These are phyloP conservation scores for Phytophthora chlamydospora DNA, from an alignment of 352 stramenopile genomes.

Conservation along the genomic window DNA sequence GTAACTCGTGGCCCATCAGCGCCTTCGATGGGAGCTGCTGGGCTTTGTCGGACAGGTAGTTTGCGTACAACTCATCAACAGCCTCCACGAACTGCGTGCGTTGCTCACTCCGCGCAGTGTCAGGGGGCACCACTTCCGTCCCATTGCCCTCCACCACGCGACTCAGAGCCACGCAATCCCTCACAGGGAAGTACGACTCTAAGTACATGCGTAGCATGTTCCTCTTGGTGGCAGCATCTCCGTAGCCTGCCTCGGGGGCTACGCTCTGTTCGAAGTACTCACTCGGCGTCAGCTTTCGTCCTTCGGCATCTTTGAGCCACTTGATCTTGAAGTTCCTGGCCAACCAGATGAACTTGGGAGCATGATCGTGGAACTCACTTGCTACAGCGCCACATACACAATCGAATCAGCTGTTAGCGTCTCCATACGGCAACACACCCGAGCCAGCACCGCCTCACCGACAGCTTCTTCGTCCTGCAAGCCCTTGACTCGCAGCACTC, in stretches of 20 bases:
- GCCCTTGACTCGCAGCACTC: constrained; percentile 51
- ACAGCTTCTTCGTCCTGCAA: constrained; percentile 67
- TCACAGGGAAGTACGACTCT: constrained; percentile 47
- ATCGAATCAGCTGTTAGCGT: constrained; percentile 16
- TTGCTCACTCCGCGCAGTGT: constrained; percentile 37
- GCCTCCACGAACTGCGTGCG: constrained; percentile 62
- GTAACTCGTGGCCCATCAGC: constrained; percentile 47
- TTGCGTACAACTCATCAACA: constrained; percentile 52
- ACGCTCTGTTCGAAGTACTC: constrained; percentile 63
- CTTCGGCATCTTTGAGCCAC: constrained; percentile 53
- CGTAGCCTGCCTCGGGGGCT: constrained; percentile 59
- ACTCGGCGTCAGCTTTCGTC: constrained; percentile 49
- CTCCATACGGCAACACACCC: neutral
- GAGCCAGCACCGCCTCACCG: constrained; percentile 27
- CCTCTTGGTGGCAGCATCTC: constrained; percentile 50
- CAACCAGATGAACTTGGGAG: constrained; percentile 70
- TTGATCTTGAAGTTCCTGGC: constrained; percentile 73
- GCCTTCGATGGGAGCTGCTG: constrained; percentile 48
- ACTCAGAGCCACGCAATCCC: constrained; percentile 55
- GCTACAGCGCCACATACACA: constrained; percentile 16
- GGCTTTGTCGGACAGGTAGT: constrained; percentile 47
- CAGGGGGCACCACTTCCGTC: constrained; percentile 10
- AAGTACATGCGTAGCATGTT: constrained; percentile 73
- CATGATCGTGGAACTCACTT: constrained; percentile 52
- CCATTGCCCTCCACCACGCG: constrained; percentile 50